Evolutionary conservation across 1,284 basidiomycete genomes (phyloP).

Genomic region (Ustilago sp.): DNA sequence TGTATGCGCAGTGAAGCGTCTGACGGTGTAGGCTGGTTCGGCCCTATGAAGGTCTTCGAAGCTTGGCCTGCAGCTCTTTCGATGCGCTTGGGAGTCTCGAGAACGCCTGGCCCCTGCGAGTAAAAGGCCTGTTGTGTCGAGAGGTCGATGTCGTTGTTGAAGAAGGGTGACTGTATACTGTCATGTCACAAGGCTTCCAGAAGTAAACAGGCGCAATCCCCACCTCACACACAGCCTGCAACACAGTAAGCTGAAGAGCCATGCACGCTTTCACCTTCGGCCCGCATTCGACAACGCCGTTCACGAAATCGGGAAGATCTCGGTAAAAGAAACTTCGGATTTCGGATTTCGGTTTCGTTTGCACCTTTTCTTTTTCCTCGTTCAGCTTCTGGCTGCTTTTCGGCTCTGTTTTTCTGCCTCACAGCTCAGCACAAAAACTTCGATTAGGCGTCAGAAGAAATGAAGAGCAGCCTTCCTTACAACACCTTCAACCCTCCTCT

Average conservation of each 20-base stretch:
- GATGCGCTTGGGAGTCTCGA: background rate
- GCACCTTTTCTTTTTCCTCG: background rate
- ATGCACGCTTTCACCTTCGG: constrained; percentile 6
- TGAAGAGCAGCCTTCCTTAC: background rate
- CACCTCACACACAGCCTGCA: constrained; percentile 6
- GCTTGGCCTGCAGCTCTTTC: background rate
- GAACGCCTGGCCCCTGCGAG: background rate
- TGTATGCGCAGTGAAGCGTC: background rate
- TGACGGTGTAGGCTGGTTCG: background rate
- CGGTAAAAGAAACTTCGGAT: constrained; percentile 2
- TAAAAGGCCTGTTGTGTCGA: background rate
- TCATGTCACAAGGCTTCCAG: background rate
- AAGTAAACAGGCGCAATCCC: constrained; percentile 6
- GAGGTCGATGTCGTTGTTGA: background rate
- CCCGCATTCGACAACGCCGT: background rate
- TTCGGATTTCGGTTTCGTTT: background rate
- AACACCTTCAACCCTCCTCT: too few species aligned
- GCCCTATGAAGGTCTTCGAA: background rate
- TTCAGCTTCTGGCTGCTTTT: background rate
- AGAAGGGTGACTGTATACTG: background rate
- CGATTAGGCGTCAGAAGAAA: background rate
- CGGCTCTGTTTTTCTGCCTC: background rate
- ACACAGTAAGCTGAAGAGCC: background rate
- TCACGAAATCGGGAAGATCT: background rate
- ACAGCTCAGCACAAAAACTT: constrained; percentile 4